Evolutionary conservation across 1,284 basidiomycete species (phyloP).

Genomic region (Moniliophthora roreri): DNA sequence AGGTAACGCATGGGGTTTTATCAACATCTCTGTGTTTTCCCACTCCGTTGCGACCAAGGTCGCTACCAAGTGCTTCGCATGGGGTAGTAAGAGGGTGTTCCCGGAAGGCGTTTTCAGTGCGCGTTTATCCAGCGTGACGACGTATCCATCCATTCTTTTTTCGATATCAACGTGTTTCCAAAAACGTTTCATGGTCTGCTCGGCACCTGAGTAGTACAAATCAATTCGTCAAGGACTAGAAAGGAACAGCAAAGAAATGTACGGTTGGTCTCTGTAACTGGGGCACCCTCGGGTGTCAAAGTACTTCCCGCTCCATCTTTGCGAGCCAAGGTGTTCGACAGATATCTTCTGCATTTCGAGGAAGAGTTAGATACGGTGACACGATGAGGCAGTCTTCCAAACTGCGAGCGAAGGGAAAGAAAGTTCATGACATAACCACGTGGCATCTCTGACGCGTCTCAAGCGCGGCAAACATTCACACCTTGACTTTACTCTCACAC

Average conservation of each 20-base stretch:
- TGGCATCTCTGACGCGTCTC: background rate
- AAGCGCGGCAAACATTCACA: background rate
- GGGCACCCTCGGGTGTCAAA: slow-evolving; percentile 36
- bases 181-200: slow-evolving; percentile 83
- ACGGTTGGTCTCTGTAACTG: slow-evolving; percentile 61
- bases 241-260: slow-evolving; percentile 18
- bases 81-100: slow-evolving; percentile 71
- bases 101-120: slow-evolving; percentile 88
- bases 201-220: slow-evolving; percentile 61
- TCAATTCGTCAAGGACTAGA: slow-evolving; percentile 6
- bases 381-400: slow-evolving; percentile 1
- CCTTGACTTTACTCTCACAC: background rate
- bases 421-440: too few species aligned
- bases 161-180: slow-evolving; percentile 87
- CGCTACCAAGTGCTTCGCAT: slow-evolving; percentile 72
- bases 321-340: slow-evolving; percentile 1
- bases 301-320: slow-evolving; percentile 11
- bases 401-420: background rate
- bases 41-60: slow-evolving; percentile 92
- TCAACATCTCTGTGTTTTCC: slow-evolving; percentile 86
- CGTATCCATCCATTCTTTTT: slow-evolving; percentile 54
- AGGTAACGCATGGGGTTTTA: slow-evolving; percentile 92
- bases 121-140: slow-evolving; percentile 82
- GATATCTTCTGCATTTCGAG: background rate
- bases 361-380: background rate